Conservation (phyloP, 2,329 filamentous ascomycete species). For the Botrytis cinerea region DNA sequence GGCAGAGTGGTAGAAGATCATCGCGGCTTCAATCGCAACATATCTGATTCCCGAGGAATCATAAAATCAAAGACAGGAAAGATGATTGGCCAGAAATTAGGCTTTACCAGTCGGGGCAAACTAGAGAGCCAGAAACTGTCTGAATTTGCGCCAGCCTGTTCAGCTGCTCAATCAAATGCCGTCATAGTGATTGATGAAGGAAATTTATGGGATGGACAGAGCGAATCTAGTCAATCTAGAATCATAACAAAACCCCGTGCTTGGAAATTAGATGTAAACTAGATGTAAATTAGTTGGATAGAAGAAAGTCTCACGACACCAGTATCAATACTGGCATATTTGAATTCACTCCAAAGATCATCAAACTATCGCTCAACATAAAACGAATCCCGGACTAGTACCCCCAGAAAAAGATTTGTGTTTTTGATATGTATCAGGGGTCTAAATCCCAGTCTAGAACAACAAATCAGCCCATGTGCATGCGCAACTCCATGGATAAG, state of each 20-base stretch:
- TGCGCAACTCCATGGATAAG: constrained; percentile 5
- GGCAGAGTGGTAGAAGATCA: neutral
- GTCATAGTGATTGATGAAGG: neutral
- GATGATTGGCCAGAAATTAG: neutral
- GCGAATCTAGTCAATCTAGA: constrained; percentile 19
- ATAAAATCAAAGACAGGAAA: neutral
- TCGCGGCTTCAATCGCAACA: neutral
- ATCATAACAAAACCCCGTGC: constrained; percentile 16
- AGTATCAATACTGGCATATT: neutral
- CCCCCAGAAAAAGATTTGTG: neutral
- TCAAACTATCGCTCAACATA: neutral
- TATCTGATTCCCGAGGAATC: neutral
- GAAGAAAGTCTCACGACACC: neutral
- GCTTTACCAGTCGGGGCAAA: neutral
- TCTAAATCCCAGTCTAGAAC: neutral
- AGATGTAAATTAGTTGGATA: neutral
- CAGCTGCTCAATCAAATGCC: neutral
- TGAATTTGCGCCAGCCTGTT: neutral
- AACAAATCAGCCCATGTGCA: neutral
- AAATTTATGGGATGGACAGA: constrained; percentile 9
- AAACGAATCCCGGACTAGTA: neutral
- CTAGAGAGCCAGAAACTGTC: neutral
- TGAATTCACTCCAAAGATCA: neutral
- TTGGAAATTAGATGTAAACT: constrained; percentile 12
- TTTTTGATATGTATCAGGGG: neutral